phyloP scores from a whole-genome alignment of 2,329 filamentous ascomycete species.

The Aspergillus quadrilineatus region DNA sequence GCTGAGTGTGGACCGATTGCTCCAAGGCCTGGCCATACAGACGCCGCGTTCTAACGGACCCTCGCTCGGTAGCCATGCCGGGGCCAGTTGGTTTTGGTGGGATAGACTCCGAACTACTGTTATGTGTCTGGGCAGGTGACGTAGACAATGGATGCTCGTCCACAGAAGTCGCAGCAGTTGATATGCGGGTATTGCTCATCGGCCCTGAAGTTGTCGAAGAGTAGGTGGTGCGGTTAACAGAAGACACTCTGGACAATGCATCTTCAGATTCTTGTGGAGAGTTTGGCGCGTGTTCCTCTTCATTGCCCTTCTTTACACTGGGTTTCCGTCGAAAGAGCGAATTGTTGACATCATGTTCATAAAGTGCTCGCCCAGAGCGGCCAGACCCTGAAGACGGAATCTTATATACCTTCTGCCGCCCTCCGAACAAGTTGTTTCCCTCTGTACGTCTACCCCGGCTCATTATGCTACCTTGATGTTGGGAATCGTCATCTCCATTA shows the following conservation, averaged over 20 bases:
- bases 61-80: conserved; percentile 57
- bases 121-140: conserved; percentile 25
- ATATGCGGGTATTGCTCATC: conserved; percentile 68
- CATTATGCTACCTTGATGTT: conserved; percentile 70
- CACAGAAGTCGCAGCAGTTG: conserved; percentile 84
- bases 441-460: conserved; percentile 76
- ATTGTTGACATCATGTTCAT: conserved; percentile 76
- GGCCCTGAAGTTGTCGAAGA: conserved; percentile 78
- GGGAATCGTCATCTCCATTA: conserved; percentile 62
- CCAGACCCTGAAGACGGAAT: conserved; percentile 57
- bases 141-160: conserved; percentile 61
- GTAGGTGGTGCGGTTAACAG: conserved; percentile 74
- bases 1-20: conserved; percentile 77
- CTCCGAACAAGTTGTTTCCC: conserved; percentile 90
- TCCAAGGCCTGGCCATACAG: conserved; percentile 81
- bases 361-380: conserved; percentile 62
- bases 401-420: conserved; percentile 92
- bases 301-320: conserved; percentile 51
- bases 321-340: conserved; percentile 77
- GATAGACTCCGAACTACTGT: conserved; percentile 21
- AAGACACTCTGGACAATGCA: conserved; percentile 61
- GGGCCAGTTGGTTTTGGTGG: conserved; percentile 28
- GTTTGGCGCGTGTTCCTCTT: conserved; percentile 45
- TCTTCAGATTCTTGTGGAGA: conserved; percentile 44
- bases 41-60: conserved; percentile 67